Conservation (phyloP, 192 early-diverging fungal genomes). For the Backusella sp. region DNA sequence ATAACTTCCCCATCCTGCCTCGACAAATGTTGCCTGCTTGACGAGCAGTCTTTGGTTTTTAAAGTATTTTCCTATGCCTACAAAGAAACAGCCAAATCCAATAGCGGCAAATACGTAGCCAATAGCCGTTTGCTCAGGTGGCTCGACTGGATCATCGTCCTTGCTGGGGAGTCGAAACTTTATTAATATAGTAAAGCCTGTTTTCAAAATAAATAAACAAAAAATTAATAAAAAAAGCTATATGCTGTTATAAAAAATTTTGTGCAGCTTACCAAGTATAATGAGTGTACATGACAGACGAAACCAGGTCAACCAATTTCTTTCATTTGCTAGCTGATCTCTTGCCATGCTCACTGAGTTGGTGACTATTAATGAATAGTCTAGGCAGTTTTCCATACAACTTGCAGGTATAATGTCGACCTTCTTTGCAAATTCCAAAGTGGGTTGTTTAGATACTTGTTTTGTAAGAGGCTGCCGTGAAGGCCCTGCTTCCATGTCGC, state of each 20-base stretch:
- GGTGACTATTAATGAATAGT: conserved; percentile 18
- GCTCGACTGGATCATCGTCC: neutral
- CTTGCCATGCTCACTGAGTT: conserved; percentile 34
- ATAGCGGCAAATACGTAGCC: conserved; percentile 30
- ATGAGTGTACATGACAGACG: conserved; percentile 32
- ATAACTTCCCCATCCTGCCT: conserved; percentile 36
- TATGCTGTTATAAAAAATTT: neutral
- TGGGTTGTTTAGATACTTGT: neutral
- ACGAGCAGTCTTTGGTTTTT: conserved; percentile 19
- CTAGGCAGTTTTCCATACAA: neutral
- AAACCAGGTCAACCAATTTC: conserved; percentile 31
- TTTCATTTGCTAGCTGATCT: conserved; percentile 38
- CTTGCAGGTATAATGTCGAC: neutral
- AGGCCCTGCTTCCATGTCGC: neutral
- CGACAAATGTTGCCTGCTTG: conserved; percentile 10
- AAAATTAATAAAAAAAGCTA: neutral
- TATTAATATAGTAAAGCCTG: conserved; percentile 33
- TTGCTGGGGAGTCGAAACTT: conserved; percentile 27
- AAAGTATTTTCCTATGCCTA: conserved; percentile 29
- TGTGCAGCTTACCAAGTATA: conserved; percentile 24
- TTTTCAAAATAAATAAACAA: neutral
- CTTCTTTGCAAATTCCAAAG: neutral
- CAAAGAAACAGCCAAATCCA: conserved; percentile 20
- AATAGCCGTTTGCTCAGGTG: conserved; percentile 1
- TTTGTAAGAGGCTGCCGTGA: neutral